Conservation (phyloP, 2,329 filamentous ascomycete genomes). For the Graphium sp. region DNA sequence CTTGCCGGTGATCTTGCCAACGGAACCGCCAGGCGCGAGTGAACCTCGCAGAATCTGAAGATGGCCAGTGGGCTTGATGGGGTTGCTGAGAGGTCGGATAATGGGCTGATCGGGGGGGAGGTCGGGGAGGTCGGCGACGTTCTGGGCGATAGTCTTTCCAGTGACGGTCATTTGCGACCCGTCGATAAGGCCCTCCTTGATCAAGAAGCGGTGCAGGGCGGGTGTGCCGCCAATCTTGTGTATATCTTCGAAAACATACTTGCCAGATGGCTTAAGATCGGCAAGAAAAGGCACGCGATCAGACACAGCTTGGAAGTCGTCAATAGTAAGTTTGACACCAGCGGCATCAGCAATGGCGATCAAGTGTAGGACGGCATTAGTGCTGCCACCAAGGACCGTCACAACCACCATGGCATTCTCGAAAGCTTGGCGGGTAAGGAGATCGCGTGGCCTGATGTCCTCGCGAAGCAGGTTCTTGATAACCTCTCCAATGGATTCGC, state of each 20-base stretch:
- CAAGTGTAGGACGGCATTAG: slow-evolving; percentile 71
- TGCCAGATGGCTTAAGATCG: slow-evolving; percentile 71
- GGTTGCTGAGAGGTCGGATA: slow-evolving; percentile 64
- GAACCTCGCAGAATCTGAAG: slow-evolving; percentile 79
- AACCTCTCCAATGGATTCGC: slow-evolving; percentile 51
- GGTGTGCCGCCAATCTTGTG: slow-evolving; percentile 81
- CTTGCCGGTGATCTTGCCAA: slow-evolving; percentile 90
- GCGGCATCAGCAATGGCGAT: slow-evolving; percentile 73
- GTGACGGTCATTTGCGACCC: slow-evolving; percentile 72
- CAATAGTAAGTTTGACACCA: slow-evolving; percentile 66
- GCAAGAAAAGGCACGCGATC: slow-evolving; percentile 67
- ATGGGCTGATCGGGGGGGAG: slow-evolving; percentile 66
- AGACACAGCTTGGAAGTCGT: slow-evolving; percentile 73
- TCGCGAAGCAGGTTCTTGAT: slow-evolving; percentile 61
- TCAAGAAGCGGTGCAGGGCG: slow-evolving; percentile 71
- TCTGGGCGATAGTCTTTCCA: slow-evolving; percentile 77
- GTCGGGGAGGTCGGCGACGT: slow-evolving; percentile 58
- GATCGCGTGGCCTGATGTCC: slow-evolving; percentile 62
- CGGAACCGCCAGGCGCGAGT: slow-evolving; percentile 70
- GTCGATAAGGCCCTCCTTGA: slow-evolving; percentile 68
- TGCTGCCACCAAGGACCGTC: slow-evolving; percentile 70
- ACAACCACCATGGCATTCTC: slow-evolving; percentile 75
- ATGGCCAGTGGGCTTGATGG: slow-evolving; percentile 76
- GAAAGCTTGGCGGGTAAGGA: slow-evolving; percentile 65
- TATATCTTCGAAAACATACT: slow-evolving; percentile 71